Evolutionary conservation across 2,329 filamentous ascomycete species (phyloP).

Genomic region (Clonostachys chloroleuca): DNA sequence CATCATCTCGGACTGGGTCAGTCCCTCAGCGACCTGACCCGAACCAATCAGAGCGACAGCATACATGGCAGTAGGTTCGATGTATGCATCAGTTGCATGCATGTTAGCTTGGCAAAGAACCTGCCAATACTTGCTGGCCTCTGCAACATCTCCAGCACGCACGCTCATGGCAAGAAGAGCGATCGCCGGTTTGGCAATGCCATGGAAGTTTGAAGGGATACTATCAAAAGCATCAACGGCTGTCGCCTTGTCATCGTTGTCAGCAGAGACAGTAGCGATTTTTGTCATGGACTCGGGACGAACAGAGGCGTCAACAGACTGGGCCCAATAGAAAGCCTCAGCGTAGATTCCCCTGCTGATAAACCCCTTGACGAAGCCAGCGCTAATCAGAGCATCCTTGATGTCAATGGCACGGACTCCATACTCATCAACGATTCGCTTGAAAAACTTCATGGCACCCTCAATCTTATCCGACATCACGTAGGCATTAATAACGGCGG

Average conservation of each 20-base stretch:
- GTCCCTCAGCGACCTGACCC: slow-evolving; percentile 76
- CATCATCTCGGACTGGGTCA: slow-evolving; percentile 78
- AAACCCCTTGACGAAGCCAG: slow-evolving; percentile 76
- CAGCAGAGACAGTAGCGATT: slow-evolving; percentile 75
- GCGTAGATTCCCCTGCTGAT: slow-evolving; percentile 65
- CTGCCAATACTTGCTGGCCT: slow-evolving; percentile 77
- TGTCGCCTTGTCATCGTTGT: slow-evolving; percentile 65
- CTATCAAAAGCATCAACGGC: slow-evolving; percentile 64
- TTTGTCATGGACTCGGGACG: slow-evolving; percentile 63
- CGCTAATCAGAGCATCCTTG: slow-evolving; percentile 65
- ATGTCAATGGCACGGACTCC: slow-evolving; percentile 56
- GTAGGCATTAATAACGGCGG: slow-evolving; percentile 87
- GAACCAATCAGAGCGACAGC: slow-evolving; percentile 82
- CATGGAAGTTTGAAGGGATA: slow-evolving; percentile 45
- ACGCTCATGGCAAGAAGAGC: slow-evolving; percentile 85
- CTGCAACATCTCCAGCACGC: slow-evolving; percentile 72
- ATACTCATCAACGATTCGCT: slow-evolving; percentile 67
- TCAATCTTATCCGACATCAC: slow-evolving; percentile 74
- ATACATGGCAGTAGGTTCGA: slow-evolving; percentile 90
- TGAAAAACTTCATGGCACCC: slow-evolving; percentile 80
- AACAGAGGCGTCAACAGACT: slow-evolving; percentile 54
- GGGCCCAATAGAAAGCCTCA: slow-evolving; percentile 71
- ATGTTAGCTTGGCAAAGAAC: slow-evolving; percentile 61
- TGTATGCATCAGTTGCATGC: slow-evolving; percentile 59
- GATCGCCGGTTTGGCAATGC: slow-evolving; percentile 58